Conservation (phyloP, 495 filamentous ascomycete species). For the Trichocladium antarcticum region DNA sequence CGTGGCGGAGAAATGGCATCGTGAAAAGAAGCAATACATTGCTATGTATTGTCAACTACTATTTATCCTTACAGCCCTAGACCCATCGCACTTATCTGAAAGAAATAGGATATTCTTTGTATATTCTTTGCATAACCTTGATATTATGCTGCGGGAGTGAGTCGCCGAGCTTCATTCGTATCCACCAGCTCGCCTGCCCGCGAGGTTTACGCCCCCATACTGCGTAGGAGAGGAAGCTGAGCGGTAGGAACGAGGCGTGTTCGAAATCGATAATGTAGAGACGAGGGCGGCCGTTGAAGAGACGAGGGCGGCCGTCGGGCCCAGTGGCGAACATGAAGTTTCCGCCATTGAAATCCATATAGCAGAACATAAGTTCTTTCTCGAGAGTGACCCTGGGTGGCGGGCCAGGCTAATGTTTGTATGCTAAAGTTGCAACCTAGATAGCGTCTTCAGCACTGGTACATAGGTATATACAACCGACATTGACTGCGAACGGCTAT, state of each 20-base stretch:
- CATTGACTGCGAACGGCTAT: background rate
- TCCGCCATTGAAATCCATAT: constrained; percentile 7
- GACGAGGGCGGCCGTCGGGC: background rate
- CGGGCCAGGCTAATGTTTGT: background rate
- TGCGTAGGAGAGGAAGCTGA: constrained; percentile 2
- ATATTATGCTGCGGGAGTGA: constrained; percentile 1
- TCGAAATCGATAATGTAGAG: constrained; percentile 6
- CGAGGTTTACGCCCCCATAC: background rate
- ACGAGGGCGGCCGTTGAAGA: background rate
- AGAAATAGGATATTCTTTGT: background rate
- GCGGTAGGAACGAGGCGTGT: constrained; percentile 5
- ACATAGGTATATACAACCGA: too few species aligned
- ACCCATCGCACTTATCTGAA: too few species aligned
- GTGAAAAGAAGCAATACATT: too few species aligned
- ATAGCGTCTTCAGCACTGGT: background rate
- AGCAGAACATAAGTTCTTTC: background rate
- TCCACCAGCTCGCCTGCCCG: background rate
- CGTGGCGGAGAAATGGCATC: too few species aligned
- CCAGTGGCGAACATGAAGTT: constrained; percentile 3
- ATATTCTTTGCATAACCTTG: background rate
- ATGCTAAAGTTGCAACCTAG: background rate
- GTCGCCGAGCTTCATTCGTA: background rate
- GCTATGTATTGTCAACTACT: too few species aligned
- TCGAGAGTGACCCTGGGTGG: constrained; percentile 1
- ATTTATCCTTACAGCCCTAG: too few species aligned